Conservation (phyloP, 768 basidiomycete species). For the Lentinula detonsa region DNA sequence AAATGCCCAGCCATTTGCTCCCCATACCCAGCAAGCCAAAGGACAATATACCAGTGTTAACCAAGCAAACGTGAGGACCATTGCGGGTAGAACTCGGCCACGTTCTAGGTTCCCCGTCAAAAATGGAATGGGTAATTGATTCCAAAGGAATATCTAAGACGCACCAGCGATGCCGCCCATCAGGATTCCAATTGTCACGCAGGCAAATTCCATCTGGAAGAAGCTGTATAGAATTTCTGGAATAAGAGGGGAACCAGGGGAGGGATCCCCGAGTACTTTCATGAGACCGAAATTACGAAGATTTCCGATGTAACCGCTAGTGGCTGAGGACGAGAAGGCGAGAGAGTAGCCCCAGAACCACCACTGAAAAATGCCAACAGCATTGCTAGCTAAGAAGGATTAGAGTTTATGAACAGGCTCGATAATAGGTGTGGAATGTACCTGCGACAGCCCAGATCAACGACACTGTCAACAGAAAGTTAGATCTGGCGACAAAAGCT, state of each 20-base stretch:
- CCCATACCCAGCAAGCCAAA: slow-evolving; percentile 84
- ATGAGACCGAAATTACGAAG: slow-evolving; percentile 73
- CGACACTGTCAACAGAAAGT: slow-evolving; percentile 34
- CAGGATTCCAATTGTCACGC: slow-evolving; percentile 72
- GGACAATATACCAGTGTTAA: slow-evolving; percentile 85
- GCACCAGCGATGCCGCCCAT: slow-evolving; percentile 64
- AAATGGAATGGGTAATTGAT: background rate
- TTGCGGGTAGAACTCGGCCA: slow-evolving; percentile 73
- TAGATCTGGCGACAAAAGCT: background rate
- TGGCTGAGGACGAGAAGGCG: slow-evolving; percentile 27
- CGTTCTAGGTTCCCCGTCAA: slow-evolving; percentile 41
- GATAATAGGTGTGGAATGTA: slow-evolving; percentile 45
- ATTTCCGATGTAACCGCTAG: slow-evolving; percentile 75
- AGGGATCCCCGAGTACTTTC: slow-evolving; percentile 64
- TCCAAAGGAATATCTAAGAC: background rate
- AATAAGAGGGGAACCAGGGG: slow-evolving; percentile 74
- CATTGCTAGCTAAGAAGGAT: slow-evolving; percentile 52
- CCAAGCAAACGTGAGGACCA: slow-evolving; percentile 82
- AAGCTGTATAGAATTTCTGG: slow-evolving; percentile 81
- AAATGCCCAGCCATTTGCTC: slow-evolving; percentile 75
- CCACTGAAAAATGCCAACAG: slow-evolving; percentile 77
- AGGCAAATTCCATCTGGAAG: slow-evolving; percentile 85
- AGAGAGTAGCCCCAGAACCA: slow-evolving; percentile 54
- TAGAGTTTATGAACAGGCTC: slow-evolving; percentile 27
- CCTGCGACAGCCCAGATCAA: slow-evolving; percentile 62